A percentile compares a stretch with the other conserved stretches of the same genome.
Evolutionary conservation across 371 early-diverging fungal species (phyloP).

Genomic region (Mucor racemosus): DNA sequence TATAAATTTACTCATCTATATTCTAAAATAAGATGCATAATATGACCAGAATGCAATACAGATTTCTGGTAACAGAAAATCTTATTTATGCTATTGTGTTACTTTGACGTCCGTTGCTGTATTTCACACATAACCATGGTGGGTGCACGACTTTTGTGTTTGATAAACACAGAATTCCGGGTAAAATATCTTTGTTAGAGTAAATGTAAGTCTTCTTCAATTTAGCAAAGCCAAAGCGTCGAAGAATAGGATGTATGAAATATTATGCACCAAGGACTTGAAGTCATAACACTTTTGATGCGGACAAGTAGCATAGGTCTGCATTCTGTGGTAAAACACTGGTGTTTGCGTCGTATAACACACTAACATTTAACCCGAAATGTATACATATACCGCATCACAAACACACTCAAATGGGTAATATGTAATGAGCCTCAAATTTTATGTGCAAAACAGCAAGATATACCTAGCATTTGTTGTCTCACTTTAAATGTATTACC

Average conservation of each 20-base stretch:
- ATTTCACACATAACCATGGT: not conserved
- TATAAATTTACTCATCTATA: not conserved
- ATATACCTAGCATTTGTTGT: too few species aligned
- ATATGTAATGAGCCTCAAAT: not conserved
- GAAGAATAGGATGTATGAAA: too few species aligned
- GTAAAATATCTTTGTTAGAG: not conserved
- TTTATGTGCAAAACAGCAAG: not conserved
- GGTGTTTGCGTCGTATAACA: not conserved
- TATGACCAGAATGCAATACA: not conserved
- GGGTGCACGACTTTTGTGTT: not conserved
- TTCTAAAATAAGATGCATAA: slow-evolving; percentile 1
- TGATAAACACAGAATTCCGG: not conserved
- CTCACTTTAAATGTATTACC: too few species aligned
- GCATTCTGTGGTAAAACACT: too few species aligned
- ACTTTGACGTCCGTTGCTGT: too few species aligned
- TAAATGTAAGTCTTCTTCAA: too few species aligned
- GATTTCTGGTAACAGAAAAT: slow-evolving; percentile 1
- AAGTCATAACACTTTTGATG: too few species aligned
- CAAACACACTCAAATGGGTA: not conserved
- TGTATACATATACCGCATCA: not conserved
- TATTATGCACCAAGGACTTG: too few species aligned
- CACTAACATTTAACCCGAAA: not conserved
- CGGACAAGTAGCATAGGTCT: too few species aligned
- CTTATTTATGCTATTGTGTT: not conserved
- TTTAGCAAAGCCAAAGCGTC: not conserved